These are phyloP conservation scores for Trichoderma gamsii DNA, from an alignment of 495 filamentous ascomycete genomes.

Conservation along the genomic window DNA sequence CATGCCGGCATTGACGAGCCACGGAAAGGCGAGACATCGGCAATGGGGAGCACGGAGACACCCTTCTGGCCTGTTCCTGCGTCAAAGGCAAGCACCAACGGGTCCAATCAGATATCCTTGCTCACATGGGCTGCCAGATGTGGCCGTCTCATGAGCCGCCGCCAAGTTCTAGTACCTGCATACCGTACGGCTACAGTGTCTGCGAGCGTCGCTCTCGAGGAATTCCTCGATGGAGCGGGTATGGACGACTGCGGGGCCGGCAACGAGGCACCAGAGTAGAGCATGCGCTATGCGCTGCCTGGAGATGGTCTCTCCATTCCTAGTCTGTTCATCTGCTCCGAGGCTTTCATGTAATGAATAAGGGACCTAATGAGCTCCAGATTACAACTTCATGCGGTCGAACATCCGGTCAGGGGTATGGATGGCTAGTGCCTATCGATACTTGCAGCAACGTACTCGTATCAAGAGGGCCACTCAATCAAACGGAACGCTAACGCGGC, in stretches of 20 bases:
- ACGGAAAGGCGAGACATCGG: neutral
- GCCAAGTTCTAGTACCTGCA: neutral
- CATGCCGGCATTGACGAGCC: neutral
- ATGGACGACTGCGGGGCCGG: neutral
- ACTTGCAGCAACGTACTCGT: neutral
- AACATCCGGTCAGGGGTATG: slow-evolving; percentile 4
- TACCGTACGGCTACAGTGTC: neutral
- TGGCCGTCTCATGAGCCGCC: slow-evolving; percentile 17
- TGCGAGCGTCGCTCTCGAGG: neutral
- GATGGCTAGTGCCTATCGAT: neutral
- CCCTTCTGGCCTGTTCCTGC: neutral
- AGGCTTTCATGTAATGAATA: slow-evolving; percentile 7
- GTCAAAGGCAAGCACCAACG: neutral
- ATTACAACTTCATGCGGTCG: slow-evolving; percentile 8
- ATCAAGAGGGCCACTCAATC: neutral
- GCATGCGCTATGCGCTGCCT: no score
- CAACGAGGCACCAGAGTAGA: neutral
- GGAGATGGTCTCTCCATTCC: neutral
- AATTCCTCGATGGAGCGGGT: neutral
- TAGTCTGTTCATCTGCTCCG: slow-evolving; percentile 12
- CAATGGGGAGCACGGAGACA: neutral
- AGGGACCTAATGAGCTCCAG: slow-evolving; percentile 10
- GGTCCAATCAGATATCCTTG: slow-evolving; percentile 14
- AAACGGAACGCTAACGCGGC: neutral
- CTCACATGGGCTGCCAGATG: neutral